Evolutionary conservation across 192 early-diverging fungal genomes (phyloP).

Genomic region (Linnemannia zychae): DNA sequence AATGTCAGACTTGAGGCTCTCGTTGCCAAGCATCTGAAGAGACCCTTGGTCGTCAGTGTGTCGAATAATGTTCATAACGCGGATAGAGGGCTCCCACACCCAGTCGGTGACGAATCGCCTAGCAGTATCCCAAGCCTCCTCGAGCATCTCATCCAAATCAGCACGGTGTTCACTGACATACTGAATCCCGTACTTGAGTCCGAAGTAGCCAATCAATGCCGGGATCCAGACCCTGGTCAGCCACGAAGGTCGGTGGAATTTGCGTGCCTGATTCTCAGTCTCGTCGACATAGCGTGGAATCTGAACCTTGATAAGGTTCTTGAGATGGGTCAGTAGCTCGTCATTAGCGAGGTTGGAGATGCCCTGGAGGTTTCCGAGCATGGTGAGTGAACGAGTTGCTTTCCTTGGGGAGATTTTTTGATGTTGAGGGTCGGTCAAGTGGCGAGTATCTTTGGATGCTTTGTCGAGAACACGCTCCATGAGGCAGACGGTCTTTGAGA

Average conservation of each 20-base stretch:
- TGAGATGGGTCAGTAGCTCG: slow-evolving; percentile 39
- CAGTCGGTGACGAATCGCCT: slow-evolving; percentile 81
- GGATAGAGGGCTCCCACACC: slow-evolving; percentile 79
- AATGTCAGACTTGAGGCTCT: slow-evolving; percentile 83
- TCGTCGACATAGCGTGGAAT: slow-evolving; percentile 54
- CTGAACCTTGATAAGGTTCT: slow-evolving; percentile 44
- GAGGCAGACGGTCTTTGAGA: slow-evolving; percentile 36
- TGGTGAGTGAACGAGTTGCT: slow-evolving; percentile 36
- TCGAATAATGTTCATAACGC: slow-evolving; percentile 85
- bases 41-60: slow-evolving; percentile 77
- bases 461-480: slow-evolving; percentile 34
- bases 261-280: slow-evolving; percentile 36
- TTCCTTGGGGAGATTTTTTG: slow-evolving; percentile 25
- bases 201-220: slow-evolving; percentile 49
- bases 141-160: slow-evolving; percentile 63
- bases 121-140: slow-evolving; percentile 67
- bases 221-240: slow-evolving; percentile 83
- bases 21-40: slow-evolving; percentile 80
- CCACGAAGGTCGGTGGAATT: slow-evolving; percentile 69
- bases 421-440: slow-evolving; percentile 27
- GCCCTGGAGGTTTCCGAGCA: slow-evolving; percentile 34
- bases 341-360: slow-evolving; percentile 12
- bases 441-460: slow-evolving; percentile 43
- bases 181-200: slow-evolving; percentile 60
- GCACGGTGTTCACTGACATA: slow-evolving; percentile 65